Percentiles rank a stretch among this genome's conserved stretches.
These are phyloP conservation scores for Acanthamoeba castellanii DNA, from an alignment of 208 protist species.

Conservation along the genomic window DNA sequence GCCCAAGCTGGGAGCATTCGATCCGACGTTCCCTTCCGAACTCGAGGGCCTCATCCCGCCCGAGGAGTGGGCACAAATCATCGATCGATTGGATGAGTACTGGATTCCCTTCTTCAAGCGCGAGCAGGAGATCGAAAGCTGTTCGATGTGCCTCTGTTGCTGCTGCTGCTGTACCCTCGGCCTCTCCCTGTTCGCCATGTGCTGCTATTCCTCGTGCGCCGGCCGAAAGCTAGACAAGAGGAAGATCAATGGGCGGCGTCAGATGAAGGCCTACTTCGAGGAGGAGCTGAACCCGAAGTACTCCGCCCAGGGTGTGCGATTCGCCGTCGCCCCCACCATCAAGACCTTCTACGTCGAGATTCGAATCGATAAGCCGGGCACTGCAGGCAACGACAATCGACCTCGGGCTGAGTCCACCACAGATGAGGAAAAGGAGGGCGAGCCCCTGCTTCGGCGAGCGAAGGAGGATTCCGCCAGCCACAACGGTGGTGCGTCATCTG, in stretches of 20 bases:
- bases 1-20: background rate
- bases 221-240: background rate
- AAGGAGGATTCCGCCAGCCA: background rate
- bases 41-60: constrained; percentile 11
- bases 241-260: background rate
- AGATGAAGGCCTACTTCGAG: constrained; percentile 65
- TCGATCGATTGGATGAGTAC: constrained; percentile 27
- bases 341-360: constrained; percentile 70
- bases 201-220: constrained; percentile 62
- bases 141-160: constrained; percentile 54
- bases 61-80: constrained; percentile 51
- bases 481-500: background rate
- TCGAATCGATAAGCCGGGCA: background rate
- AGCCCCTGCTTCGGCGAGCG: background rate
- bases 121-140: constrained; percentile 59
- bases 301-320: background rate
- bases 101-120: constrained; percentile 46
- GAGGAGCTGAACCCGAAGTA: constrained; percentile 33
- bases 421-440: constrained; percentile 31
- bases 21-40: constrained; percentile 38
- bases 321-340: constrained; percentile 20
- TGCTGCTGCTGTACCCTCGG: constrained; percentile 40
- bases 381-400: background rate
- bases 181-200: constrained; percentile 42
- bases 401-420: background rate